Evolutionary conservation across 1,139 yeast species (phyloP), one percentile per base, ranked within the genome.

Genomic region (Lodderomyces oxycetoniae): DNA sequence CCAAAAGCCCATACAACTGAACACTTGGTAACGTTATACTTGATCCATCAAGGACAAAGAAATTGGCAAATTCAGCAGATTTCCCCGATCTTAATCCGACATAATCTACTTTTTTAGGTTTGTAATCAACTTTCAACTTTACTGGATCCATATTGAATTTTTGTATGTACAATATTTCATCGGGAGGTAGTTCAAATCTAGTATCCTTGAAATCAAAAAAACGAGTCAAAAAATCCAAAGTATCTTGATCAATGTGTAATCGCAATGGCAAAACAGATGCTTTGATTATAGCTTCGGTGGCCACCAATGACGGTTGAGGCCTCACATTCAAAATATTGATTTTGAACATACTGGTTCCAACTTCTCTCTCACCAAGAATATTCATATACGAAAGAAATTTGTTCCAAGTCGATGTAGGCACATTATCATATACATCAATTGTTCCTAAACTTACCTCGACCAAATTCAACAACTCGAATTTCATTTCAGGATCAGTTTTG

Each of bases 381-480:
- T 77, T 71, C 74, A 83, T 71, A 45, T 80, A 75, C 0, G 93
- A 77, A 21, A 82, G 61, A 52, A 89, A 79, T 57, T 84, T 85
- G 48, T 87, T 85, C 96, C 97, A 91, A 0, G 95, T 82, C 0
- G 97, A 89, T 0, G 89, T 75, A 0, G 89, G 80, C 2, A 89
- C 77, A 51, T 87, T 84, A 53, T 91, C 98, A 38, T 74, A 62
- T 3, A 87, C 63, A 38, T 75, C 78, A 33, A 83, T 56, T 31
- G 76, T 75, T n/a, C 67, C 67, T 5, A 83, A 59, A 23, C 54
- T 47, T 3, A 63, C 32, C n/a, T 61, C 67, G 8, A 71, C 55
- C 3, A 69, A 60, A 47, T 72, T 79, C 17, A 81, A 53, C 4
- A 72, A 40, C 35, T 74, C 81, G 21, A 67, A 56, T 21, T 52